Conservation (phyloP, 345 rosid genomes). For the Hevea brasiliensis region DNA sequence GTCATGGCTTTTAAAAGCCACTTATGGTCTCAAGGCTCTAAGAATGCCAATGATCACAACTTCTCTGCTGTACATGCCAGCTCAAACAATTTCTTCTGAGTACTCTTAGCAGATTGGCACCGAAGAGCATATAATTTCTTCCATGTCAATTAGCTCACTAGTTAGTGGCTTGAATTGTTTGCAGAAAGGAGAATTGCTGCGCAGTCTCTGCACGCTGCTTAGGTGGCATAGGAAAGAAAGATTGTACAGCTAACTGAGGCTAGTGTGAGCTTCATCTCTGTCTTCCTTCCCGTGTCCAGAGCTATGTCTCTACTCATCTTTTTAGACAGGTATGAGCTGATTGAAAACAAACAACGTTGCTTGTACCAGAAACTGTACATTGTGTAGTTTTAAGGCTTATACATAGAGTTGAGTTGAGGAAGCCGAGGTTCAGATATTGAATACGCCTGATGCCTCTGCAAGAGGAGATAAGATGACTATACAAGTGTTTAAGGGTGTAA, state of each 20-base stretch:
- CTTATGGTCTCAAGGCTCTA: too few relatives aligned
- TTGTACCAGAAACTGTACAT: constrained; percentile 59
- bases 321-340: constrained; percentile 44
- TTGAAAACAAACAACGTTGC: constrained; percentile 52
- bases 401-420: constrained; percentile 46
- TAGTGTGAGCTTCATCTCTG: constrained; percentile 43
- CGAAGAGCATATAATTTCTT: too few relatives aligned
- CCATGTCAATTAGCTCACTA: background rate
- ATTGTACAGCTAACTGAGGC: constrained; percentile 70
- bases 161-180: constrained; percentile 11
- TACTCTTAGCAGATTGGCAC: too few relatives aligned
- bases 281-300: constrained; percentile 29
- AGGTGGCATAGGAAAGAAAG: constrained; percentile 43
- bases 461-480: constrained; percentile 23
- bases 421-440: constrained; percentile 43
- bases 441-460: constrained; percentile 32
- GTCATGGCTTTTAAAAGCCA: too few relatives aligned
- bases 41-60: too few relatives aligned
- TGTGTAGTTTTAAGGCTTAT: constrained; percentile 67
- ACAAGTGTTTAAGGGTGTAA: constrained; percentile 53
- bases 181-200: constrained; percentile 70
- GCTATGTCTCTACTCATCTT: constrained; percentile 28
- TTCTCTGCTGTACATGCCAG: too few relatives aligned
- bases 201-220: constrained; percentile 48
- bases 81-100: too few relatives aligned